Percentiles rank a stretch among this genome's conserved stretches.
These are phyloP conservation scores for Pichia scutulata DNA, from an alignment of 805 yeast species.

Conservation along the genomic window DNA sequence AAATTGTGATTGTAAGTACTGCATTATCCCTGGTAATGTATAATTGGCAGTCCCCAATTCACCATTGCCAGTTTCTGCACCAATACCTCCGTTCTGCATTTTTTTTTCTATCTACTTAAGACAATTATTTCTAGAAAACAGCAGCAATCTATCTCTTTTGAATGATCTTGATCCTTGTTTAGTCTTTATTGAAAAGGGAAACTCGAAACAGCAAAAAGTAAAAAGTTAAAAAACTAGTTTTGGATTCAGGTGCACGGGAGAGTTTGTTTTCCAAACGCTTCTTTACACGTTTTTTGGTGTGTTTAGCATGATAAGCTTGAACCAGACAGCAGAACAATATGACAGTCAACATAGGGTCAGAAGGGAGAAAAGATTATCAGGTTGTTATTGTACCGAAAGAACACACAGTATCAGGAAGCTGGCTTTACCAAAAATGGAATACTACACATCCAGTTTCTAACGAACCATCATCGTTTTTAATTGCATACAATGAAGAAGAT, in stretches of 20 bases:
- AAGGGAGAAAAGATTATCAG: background rate
- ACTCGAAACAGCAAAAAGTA: background rate
- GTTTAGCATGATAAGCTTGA: background rate
- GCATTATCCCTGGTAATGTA: conserved; percentile 53
- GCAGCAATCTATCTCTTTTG: background rate
- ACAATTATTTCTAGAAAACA: background rate
- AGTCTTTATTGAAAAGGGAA: background rate
- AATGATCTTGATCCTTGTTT: background rate
- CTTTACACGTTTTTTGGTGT: no score
- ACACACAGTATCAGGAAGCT: background rate
- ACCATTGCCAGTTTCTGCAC: background rate
- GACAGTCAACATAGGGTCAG: background rate
- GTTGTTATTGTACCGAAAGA: background rate
- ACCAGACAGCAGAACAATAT: background rate
- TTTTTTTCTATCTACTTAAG: background rate
- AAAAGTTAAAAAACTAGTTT: no score
- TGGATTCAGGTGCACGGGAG: background rate
- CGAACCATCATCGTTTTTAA: background rate
- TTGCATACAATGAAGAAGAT: background rate
- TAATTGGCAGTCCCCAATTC: conserved; percentile 17
- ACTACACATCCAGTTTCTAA: background rate
- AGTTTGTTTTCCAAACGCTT: background rate
- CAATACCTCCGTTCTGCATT: background rate
- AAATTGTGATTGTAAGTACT: conserved; percentile 51
- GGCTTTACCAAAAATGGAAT: background rate